phyloP scores from a whole-genome alignment of 2,329 filamentous ascomycete species.

The Ilyonectria mors-panacis region DNA sequence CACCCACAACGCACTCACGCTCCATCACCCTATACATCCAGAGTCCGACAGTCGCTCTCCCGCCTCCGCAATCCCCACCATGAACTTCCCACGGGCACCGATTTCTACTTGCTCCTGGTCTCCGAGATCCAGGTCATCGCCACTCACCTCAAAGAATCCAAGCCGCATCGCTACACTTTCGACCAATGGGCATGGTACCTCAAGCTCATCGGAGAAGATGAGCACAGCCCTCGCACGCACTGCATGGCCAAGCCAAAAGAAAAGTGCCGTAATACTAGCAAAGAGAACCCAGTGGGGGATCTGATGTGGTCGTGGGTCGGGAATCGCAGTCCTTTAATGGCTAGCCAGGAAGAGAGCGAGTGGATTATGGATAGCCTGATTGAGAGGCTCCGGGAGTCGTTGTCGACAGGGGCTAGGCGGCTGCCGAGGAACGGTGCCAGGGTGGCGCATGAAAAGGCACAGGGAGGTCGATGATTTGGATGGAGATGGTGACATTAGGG shows the following conservation, averaged over 20 bases:
- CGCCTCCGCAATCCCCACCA: conserved; percentile 54
- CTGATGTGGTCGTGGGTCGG: conserved; percentile 80
- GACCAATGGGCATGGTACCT: conserved; percentile 92
- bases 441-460: too few species aligned
- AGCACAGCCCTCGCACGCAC: conserved; percentile 66
- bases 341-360: conserved; percentile 76
- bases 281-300: conserved; percentile 47
- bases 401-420: too few species aligned
- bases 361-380: conserved; percentile 80
- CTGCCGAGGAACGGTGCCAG: too few species aligned
- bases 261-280: conserved; percentile 22
- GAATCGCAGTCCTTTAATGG: conserved; percentile 77
- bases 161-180: conserved; percentile 79
- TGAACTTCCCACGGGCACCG: conserved; percentile 59
- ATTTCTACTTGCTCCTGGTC: conserved; percentile 77
- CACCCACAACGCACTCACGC: conserved; percentile 37
- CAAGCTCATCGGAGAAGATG: conserved; percentile 79
- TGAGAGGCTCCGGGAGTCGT: conserved; percentile 62
- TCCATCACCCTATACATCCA: too few species aligned
- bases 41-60: conserved; percentile 48
- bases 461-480: too few species aligned
- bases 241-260: conserved; percentile 54
- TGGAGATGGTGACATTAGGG: too few species aligned
- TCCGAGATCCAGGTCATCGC: conserved; percentile 79
- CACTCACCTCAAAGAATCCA: conserved; percentile 70